Evolutionary conservation across 352 stramenopile genomes (phyloP), one percentile per base, ranked within the genome.

Genomic region (Globisporangium megalacanthum): DNA sequence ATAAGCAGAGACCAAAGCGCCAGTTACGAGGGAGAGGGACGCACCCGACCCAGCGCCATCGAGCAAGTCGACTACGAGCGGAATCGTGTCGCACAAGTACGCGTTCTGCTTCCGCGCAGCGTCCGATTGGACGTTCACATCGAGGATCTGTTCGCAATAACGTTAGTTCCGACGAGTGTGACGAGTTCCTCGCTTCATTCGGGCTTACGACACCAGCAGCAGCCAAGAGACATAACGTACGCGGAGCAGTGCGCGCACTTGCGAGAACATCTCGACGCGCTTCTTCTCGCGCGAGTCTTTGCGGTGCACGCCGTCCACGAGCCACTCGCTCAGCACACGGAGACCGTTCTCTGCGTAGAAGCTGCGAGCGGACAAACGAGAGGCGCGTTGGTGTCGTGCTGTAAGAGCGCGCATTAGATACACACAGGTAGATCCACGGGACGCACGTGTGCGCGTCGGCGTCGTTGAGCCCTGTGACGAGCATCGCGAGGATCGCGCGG

Each of bases 291-390:
- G 78, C 25, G 69, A 71, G 20, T 83, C 69, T 31, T 83, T 76
- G 25, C 45, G 64, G 47, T 62, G 58, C 35, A 65, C 65, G 51
- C 72, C 67, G 42, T 89, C 75, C 25, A 75, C 52, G 37, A 92
- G 67, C 82, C 82, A 92, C 52, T 79, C 74, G 60, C 88, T 85
- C 37, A 92, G 63, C 54, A 92, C 74, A 50, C 75, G 78, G 20
- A 92, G 68, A n/a, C 82, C 82, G 20, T 80, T 79, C 47, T 89
- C 76, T 0, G 68, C 67, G 63, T 88, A 90, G 55, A 92, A 90
- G 15, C 81, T 92, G 56, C n/a, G 47, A 39, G 13, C 13, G 50
- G 9, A 15, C 15, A 13, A 3, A 13, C 6, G 6, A 3, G 10
- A 13, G 35, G 7, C 7, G 35, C 35, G 35, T 39, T 39, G 25